Conservation (phyloP, 352 stramenopile genomes). For the Globisporangium iwayamae region DNA sequence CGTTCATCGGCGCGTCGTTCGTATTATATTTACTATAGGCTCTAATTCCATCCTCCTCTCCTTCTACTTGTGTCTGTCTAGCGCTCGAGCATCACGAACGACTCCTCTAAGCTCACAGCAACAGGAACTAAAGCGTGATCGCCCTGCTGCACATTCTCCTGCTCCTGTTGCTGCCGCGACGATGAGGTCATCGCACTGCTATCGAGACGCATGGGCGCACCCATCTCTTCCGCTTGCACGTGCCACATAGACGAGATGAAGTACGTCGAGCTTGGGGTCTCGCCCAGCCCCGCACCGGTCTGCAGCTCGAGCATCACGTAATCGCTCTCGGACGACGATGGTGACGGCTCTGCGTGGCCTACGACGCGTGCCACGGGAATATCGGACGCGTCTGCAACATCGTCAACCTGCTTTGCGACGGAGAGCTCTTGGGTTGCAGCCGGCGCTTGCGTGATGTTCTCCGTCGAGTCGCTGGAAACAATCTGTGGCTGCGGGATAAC, state of each 20-base stretch:
- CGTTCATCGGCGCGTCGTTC: not conserved
- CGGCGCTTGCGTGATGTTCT: not conserved
- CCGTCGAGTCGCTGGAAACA: not conserved
- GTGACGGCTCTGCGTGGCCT: conserved; percentile 19
- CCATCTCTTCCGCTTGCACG: conserved; percentile 75
- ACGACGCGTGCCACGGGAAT: conserved; percentile 66
- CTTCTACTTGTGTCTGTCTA: conserved; percentile 10
- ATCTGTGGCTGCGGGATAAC: not conserved
- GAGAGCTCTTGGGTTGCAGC: not conserved
- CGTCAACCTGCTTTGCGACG: conserved; percentile 32
- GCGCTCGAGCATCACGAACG: conserved; percentile 70
- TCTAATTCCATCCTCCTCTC: not conserved
- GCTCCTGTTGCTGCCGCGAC: conserved; percentile 9
- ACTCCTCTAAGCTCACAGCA: conserved; percentile 44
- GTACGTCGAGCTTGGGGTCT: conserved; percentile 54
- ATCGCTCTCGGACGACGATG: conserved; percentile 47
- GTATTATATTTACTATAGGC: conserved; percentile 6
- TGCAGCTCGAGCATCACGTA: conserved; percentile 84
- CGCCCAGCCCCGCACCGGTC: conserved; percentile 49
- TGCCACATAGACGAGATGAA: conserved; percentile 83
- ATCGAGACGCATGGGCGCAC: conserved; percentile 53
- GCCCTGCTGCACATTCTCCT: not conserved
- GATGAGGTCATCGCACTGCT: conserved; percentile 5
- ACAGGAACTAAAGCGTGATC: conserved; percentile 15
- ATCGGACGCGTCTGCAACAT: conserved; percentile 16